A percentile compares a stretch with the other conserved stretches of the same genome.
These are phyloP conservation scores for Mitragyna speciosa DNA, from an alignment of 257 asterid genomes.

Conservation along the genomic window DNA sequence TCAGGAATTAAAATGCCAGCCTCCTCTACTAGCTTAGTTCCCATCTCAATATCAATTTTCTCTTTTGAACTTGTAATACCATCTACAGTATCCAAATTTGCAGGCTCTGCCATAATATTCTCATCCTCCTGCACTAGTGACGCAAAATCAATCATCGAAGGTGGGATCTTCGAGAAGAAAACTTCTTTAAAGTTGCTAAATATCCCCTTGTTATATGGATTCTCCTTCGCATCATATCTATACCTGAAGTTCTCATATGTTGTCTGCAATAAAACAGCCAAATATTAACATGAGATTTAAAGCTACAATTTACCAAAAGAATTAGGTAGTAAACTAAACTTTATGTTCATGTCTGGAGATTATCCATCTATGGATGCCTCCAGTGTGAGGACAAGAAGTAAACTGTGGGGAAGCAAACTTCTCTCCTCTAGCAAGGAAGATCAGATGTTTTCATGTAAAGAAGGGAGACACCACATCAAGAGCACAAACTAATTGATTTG, in stretches of 20 bases:
- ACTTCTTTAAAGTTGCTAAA: constrained; percentile 64
- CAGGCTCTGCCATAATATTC: constrained; percentile 32
- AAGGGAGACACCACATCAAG: not conserved
- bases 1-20: constrained; percentile 51
- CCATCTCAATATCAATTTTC: constrained; percentile 76
- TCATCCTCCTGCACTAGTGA: constrained; percentile 61
- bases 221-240: constrained; percentile 70
- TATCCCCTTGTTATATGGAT: constrained; percentile 84
- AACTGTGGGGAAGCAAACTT: not conserved
- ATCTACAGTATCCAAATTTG: constrained; percentile 38
- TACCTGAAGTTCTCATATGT: constrained; percentile 93
- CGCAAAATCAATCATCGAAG: constrained; percentile 64
- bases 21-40: constrained; percentile 43
- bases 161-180: constrained; percentile 71
- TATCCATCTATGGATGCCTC: not conserved
- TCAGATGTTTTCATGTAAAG: not conserved
- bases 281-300: not conserved
- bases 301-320: constrained; percentile 10
- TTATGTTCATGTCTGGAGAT: not conserved
- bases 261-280: constrained; percentile 52
- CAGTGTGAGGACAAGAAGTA: not conserved
- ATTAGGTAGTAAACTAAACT: not conserved
- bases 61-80: constrained; percentile 49
- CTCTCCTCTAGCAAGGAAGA: not conserved
- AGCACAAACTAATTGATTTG: not conserved